These are phyloP conservation scores for Podila epigama DNA, from an alignment of 192 early-diverging fungal genomes.

Conservation along the genomic window DNA sequence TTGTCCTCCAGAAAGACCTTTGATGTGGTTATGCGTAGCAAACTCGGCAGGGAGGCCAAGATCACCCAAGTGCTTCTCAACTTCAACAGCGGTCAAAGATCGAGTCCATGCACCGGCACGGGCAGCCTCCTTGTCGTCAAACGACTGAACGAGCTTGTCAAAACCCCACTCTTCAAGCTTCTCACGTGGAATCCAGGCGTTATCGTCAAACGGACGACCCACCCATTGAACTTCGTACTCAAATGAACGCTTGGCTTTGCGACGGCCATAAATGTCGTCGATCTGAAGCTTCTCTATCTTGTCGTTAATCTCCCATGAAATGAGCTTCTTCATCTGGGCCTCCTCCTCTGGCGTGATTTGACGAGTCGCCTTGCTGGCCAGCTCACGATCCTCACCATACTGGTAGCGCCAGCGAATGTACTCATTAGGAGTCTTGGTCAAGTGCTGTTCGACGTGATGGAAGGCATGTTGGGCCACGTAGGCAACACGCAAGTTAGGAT, in stretches of 20 bases:
- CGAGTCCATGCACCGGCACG: conserved; percentile 67
- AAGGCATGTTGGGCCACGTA: conserved; percentile 85
- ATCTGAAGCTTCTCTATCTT: conserved; percentile 49
- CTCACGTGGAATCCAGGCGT: conserved; percentile 71
- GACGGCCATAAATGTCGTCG: conserved; percentile 64
- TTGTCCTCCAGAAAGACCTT: conserved; percentile 76
- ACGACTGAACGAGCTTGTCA: conserved; percentile 69
- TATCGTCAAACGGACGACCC: conserved; percentile 73
- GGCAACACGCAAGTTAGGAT: conserved; percentile 79
- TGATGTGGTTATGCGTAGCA: conserved; percentile 70
- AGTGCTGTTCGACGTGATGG: conserved; percentile 80
- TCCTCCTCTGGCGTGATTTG: conserved; percentile 68
- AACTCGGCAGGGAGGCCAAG: conserved; percentile 78
- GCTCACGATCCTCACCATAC: conserved; percentile 75
- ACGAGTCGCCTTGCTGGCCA: conserved; percentile 71
- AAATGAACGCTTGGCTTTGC: conserved; percentile 66
- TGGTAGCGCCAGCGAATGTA: conserved; percentile 81
- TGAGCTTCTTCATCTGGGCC: conserved; percentile 26
- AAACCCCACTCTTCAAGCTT: conserved; percentile 74
- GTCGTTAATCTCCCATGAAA: conserved; percentile 24
- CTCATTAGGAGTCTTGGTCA: conserved; percentile 54
- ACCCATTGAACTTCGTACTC: conserved; percentile 73
- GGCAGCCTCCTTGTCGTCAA: conserved; percentile 65
- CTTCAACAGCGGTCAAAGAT: conserved; percentile 69
- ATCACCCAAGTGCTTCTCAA: conserved; percentile 72